Base-by-base conservation (phyloP, 73 alveolate species). In the Stentor roeselii region DNA sequence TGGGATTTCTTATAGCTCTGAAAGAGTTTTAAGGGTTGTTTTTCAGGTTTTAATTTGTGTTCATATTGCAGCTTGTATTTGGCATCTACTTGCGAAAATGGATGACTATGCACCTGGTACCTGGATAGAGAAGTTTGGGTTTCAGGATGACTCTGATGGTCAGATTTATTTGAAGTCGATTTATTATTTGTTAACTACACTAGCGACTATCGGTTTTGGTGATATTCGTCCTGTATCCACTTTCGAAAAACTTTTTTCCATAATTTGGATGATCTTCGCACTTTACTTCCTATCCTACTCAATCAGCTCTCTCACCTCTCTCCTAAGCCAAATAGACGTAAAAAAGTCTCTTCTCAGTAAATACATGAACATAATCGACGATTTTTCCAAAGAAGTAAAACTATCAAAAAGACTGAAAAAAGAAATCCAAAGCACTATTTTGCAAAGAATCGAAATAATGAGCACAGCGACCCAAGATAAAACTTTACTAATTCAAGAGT, bases 31-130 rank as follows among this genome's bases (percentile, higher is more conserved):
- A 4, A 83, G 75, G 42, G 86, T 89, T 6, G 59, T 86, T 3
- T 83, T 76, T 14, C 82, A 31, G 85, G 78, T 82, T 76, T 41
- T 60, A 76, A 67, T 40, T 42, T 76, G 78, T 15, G 83, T 82
- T 36, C 99, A 95, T 89, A 74, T 95, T 39, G 85, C 93, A 36
- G 90, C 96, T 30, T 95, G 99, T 60, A 77, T 93, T 35, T 95
- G 99, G 98, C 91, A 87, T 86, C 61, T 88, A 37, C 40, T 77
- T 3, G 94, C 99, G 3, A 95, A 89, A 76, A 85, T 89, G 58
- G 92, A 91, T 32, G 98, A 93, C 84, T 91, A 90, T 61, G 60
- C 78, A 40, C 88, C 93, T 0, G 90, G 89, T 27, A 86, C 96
- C 11, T 95, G 99, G 99, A 97, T 93, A 36, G 88, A 88, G 61